phyloP scores from a whole-genome alignment of 768 basidiomycete species.

The Lentinula guzmanii region DNA sequence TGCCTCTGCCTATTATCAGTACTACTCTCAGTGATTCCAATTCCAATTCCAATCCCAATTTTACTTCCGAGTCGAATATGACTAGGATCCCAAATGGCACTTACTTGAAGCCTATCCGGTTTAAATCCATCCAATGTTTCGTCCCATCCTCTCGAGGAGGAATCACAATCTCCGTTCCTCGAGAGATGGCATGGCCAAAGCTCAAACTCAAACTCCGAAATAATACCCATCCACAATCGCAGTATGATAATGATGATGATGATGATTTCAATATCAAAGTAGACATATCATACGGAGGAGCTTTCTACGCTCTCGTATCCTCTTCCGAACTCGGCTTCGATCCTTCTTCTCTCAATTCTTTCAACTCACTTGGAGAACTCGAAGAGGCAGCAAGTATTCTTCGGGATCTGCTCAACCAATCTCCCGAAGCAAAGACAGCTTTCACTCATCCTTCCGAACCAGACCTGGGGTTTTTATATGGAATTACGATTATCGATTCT shows the following conservation, averaged over 20 bases:
- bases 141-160: conserved; percentile 16
- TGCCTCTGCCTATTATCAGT: conserved; percentile 15
- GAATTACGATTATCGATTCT: conserved; percentile 29
- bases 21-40: conserved; percentile 10
- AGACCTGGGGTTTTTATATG: conserved; percentile 30
- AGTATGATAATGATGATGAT: too few species aligned
- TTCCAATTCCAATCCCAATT: too few species aligned
- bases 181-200: conserved; percentile 17
- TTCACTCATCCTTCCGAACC: conserved; percentile 23
- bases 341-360: conserved; percentile 12
- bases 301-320: conserved; percentile 32
- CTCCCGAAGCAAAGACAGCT: conserved; percentile 12
- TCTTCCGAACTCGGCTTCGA: conserved; percentile 27
- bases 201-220: neutral
- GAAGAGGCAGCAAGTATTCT: conserved; percentile 23
- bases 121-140: conserved; percentile 30
- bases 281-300: conserved; percentile 32
- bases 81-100: too few species aligned
- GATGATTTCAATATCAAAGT: conserved; percentile 4
- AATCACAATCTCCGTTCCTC: conserved; percentile 22
- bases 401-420: conserved; percentile 16
- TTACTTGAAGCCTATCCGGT: conserved; percentile 20
- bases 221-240: too few species aligned
- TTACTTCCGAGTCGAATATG: too few species aligned
- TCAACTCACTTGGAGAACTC: conserved; percentile 15